Conservation (phyloP, 2,329 filamentous ascomycete genomes). For the Aspergillus ustus region DNA sequence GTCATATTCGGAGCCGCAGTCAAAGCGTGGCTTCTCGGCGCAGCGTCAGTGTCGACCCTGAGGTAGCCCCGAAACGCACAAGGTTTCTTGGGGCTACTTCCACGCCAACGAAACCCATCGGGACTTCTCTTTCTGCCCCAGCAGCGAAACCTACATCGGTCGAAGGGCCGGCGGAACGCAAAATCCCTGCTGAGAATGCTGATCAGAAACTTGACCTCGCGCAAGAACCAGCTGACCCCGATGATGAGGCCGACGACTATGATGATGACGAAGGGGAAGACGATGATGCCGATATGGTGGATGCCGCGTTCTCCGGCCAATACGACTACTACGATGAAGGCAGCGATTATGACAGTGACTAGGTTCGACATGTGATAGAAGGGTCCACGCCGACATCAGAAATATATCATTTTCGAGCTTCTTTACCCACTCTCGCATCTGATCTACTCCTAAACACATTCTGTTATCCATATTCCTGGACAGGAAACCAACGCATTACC, state of each 20-base stretch:
- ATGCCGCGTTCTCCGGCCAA: constrained; percentile 44
- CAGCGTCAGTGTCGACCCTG: constrained; percentile 34
- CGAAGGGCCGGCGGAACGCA: constrained; percentile 9
- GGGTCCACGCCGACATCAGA: background rate
- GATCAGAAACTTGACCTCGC: constrained; percentile 26
- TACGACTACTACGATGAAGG: constrained; percentile 40
- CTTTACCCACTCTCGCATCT: constrained; percentile 1
- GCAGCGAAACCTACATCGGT: constrained; percentile 10
- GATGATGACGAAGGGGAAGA: constrained; percentile 41
- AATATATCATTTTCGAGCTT: constrained; percentile 13
- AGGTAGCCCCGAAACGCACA: constrained; percentile 24
- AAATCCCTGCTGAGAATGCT: constrained; percentile 14
- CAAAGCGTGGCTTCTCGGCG: constrained; percentile 38
- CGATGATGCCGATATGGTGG: constrained; percentile 37
- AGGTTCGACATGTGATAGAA: constrained; percentile 16
- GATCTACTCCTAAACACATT: background rate
- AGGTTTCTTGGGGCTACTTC: constrained; percentile 22
- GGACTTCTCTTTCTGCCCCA: constrained; percentile 20
- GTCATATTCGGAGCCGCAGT: constrained; percentile 41
- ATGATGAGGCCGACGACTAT: constrained; percentile 37
- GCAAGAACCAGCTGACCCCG: constrained; percentile 29
- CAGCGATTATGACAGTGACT: constrained; percentile 42
- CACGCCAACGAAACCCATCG: constrained; percentile 20
- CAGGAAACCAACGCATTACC: background rate
- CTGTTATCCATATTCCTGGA: constrained; percentile 10